These are phyloP conservation scores for Pichia sp. DNA, from an alignment of 1,139 yeast species.

Conservation along the genomic window DNA sequence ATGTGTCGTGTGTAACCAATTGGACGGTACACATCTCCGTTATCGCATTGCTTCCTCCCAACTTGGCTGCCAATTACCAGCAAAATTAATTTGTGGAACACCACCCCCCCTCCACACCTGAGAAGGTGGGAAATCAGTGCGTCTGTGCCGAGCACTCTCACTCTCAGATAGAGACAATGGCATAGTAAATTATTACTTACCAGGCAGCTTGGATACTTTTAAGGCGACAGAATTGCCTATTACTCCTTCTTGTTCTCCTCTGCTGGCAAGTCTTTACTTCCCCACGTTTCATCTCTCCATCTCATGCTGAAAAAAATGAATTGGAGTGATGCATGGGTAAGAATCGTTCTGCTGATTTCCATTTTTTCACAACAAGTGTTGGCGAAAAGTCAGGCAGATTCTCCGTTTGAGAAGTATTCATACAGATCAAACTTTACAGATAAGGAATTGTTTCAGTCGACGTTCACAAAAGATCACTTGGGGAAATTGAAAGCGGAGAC, in stretches of 20 bases:
- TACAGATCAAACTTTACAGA: constrained; percentile 21
- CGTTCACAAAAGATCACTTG: constrained; percentile 51
- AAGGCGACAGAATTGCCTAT: not conserved
- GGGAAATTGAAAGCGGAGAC: constrained; percentile 48
- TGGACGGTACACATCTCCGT: too few relatives aligned
- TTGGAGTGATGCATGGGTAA: not conserved
- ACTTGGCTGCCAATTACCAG: not conserved
- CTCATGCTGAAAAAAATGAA: not conserved
- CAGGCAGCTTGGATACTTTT: not conserved
- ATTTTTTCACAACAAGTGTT: not conserved
- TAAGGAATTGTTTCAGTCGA: constrained; percentile 25
- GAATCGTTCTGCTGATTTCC: not conserved
- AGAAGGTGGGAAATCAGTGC: not conserved
- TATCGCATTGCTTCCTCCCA: too few relatives aligned
- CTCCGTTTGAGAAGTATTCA: constrained; percentile 15
- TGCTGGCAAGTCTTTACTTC: too few relatives aligned
- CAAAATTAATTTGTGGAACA: not conserved
- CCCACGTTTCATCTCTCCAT: too few relatives aligned
- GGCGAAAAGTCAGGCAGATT: constrained; percentile 1
- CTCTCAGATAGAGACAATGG: not conserved
- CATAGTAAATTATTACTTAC: not conserved
- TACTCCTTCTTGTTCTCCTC: not conserved
- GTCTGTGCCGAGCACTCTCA: not conserved
- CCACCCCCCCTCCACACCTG: not conserved
- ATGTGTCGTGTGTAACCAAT: not conserved